Evolutionary conservation across 495 filamentous ascomycete species (phyloP).

Genomic region (Daldinia childiae): DNA sequence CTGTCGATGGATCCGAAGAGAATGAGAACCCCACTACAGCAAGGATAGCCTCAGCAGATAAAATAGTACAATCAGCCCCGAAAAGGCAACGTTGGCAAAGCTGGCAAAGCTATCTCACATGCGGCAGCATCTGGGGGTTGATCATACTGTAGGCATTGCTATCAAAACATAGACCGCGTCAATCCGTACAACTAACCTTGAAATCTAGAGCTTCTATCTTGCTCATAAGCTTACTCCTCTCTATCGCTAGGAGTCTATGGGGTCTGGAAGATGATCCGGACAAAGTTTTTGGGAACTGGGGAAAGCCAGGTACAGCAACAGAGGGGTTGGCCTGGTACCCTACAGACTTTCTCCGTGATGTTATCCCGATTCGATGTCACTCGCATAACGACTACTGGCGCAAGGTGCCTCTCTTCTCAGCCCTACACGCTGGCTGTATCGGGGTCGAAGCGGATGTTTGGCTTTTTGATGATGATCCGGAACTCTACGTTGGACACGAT

Average conservation of each 20-base stretch:
- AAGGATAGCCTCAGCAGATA: constrained; percentile 9
- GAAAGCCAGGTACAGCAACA: constrained; percentile 57
- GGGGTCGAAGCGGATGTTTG: constrained; percentile 92
- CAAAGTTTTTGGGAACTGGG: constrained; percentile 62
- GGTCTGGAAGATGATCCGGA: constrained; percentile 63
- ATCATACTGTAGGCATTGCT: constrained; percentile 46
- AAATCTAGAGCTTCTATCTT: constrained; percentile 41
- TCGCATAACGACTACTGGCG: constrained; percentile 96
- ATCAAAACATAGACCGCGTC: neutral
- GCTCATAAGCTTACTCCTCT: constrained; percentile 59
- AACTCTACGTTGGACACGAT: constrained; percentile 69
- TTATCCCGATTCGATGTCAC: constrained; percentile 73
- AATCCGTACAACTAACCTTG: constrained; percentile 32
- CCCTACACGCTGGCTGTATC: constrained; percentile 70
- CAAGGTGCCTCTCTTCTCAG: constrained; percentile 72
- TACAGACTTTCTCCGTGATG: constrained; percentile 77
- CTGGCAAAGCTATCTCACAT: constrained; percentile 22
- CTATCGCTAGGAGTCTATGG: constrained; percentile 63
- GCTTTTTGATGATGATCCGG: constrained; percentile 70
- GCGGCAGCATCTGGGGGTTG: constrained; percentile 44
- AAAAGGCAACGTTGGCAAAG: constrained; percentile 16
- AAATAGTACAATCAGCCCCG: neutral
- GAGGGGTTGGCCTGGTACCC: constrained; percentile 69
- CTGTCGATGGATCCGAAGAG: constrained; percentile 28
- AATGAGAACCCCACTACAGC: constrained; percentile 16